Evolutionary conservation across 2,329 filamentous ascomycete species (phyloP).

Genomic region (Seiridium unicorne): DNA sequence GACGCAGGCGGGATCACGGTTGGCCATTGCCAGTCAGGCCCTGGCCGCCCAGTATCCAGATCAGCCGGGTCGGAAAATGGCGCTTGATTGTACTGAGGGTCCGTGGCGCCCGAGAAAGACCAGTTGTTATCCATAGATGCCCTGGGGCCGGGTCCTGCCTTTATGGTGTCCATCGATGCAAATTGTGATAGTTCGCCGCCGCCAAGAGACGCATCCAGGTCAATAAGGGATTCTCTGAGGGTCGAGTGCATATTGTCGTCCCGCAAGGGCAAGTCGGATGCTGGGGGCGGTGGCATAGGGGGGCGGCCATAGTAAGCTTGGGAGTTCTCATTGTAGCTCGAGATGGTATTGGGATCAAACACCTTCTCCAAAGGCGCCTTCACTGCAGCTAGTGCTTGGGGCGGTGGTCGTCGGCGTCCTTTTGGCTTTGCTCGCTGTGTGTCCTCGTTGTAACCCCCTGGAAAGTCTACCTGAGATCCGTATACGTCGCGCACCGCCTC

Average conservation of each 20-base stretch:
- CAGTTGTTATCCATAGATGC: slow-evolving; percentile 48
- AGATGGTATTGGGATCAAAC: slow-evolving; percentile 65
- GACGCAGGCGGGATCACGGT: slow-evolving; percentile 51
- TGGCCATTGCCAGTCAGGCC: slow-evolving; percentile 59
- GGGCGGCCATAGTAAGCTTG: slow-evolving; percentile 56
- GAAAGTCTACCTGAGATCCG: slow-evolving; percentile 56
- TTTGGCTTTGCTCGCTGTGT: slow-evolving; percentile 53
- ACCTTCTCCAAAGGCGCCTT: slow-evolving; percentile 62
- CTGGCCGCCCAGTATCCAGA: slow-evolving; percentile 47
- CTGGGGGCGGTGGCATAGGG: slow-evolving; percentile 27
- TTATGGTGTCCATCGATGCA: slow-evolving; percentile 61
- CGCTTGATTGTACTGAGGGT: slow-evolving; percentile 42
- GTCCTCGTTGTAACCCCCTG: slow-evolving; percentile 42
- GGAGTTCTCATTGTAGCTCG: slow-evolving; percentile 64
- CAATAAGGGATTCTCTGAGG: slow-evolving; percentile 63
- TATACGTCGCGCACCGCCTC: slow-evolving; percentile 62
- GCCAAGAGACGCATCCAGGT: slow-evolving; percentile 59
- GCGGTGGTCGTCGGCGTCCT: slow-evolving; percentile 52
- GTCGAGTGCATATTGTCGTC: slow-evolving; percentile 52
- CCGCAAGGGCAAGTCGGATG: slow-evolving; percentile 58
- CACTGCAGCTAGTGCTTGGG: slow-evolving; percentile 55
- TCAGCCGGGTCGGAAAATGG: slow-evolving; percentile 60
- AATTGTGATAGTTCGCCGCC: slow-evolving; percentile 57
- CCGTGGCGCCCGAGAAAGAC: slow-evolving; percentile 39
- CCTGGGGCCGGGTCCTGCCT: slow-evolving; percentile 37